Evolutionary conservation across 2,329 filamentous ascomycete genomes (phyloP), one percentile per base, ranked within the genome.

Genomic region (Rachicladosporium sp.): DNA sequence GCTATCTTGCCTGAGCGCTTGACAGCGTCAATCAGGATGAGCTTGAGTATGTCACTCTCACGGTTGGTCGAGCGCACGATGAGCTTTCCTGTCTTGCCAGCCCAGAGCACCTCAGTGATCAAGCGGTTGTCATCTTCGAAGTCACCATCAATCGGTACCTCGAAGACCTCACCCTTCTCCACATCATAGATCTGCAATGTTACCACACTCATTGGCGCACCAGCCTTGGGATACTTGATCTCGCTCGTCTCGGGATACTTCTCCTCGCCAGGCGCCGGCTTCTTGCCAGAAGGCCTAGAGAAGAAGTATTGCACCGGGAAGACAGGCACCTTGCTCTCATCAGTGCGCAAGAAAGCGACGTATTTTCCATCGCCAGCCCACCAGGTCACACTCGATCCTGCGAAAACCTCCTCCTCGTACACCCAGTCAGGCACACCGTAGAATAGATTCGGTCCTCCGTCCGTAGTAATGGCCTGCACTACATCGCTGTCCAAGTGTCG

Each of bases 341-440:
- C 91, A 4, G 91, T 98, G 23, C 87, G 80, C 44, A 98, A 67
- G 59, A 94, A 98, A 13, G 91, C 86, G 42, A 98, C 65, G 56
- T 83, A 93, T 52, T 86, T 81, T 37, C 88, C 91, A 57, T 93
- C 85, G 29, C 80, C 73, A 27, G 86, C 89, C 88, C 88, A 98
- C 91, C 93, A 98, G 1, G 88, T 93, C 4, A 84, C 89, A 45
- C 76, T 85, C 50, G 84, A 82, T 1, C 75, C 80, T 10, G 68
- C 61, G 46, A 96, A 84, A 2, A 93, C 85, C 59, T 93, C 86
- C 52, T 82, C 78, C 56, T 93, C 85, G 53, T 93, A 94, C 0
- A 96, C 91, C 91, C 91, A 98, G 59, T 98, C 93, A 0, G 91
- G 91, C 12, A 95, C 77, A 11, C 91, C 91, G 53, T 98, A 95